Evolutionary conservation across 2,329 filamentous ascomycete genomes (phyloP), one percentile per base, ranked within the genome.

Genomic region (Aspergillus cejpii): DNA sequence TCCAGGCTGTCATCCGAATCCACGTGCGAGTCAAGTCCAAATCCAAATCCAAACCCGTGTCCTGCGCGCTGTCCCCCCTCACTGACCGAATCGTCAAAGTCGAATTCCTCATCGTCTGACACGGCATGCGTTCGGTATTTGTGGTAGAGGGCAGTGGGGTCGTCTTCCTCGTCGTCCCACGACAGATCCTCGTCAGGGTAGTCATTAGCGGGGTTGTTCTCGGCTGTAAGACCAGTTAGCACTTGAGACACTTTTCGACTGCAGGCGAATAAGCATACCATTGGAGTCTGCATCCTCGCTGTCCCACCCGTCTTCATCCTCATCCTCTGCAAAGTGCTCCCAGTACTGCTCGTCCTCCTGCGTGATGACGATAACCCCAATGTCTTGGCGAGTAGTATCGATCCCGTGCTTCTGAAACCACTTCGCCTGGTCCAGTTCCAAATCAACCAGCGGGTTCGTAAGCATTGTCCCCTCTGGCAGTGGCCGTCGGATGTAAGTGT

Each of bases 211-310:
- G 71, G 72, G 50, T 73, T 70, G 47, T 74, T 71, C 51, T 75
- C 72, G 24, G 72, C 72, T 74, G 47, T 44, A 49, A 33, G 14
- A 34, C 17, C n/a, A 15, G 41, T 37, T 26, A 34, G 24, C 26
- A 37, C 21, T 21, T 39, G 14, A n/a, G 17, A 21, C 11, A n/a
- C 19, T 37, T 28, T 40, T 3, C 10, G n/a, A n/a, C 19, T 10
- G 29, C 12, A 24, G 10, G 37, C 11, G 3, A 26, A 12, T n/a
- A 37, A 52, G 36, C 33, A 55, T 59, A 74, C 73, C 77, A 58
- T 83, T 83, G 28, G 78, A 78, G 52, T 83, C 79, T 20, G 79
- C 78, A 49, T 81, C 79, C 47, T 82, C 80, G 26, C 73, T 78
- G 50, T 79, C 73, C 66, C 74, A 79, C 37, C 74, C 71, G 34